Evolutionary conservation across 2,329 filamentous ascomycete genomes (phyloP).

Genomic region (Cytospora piceae): DNA sequence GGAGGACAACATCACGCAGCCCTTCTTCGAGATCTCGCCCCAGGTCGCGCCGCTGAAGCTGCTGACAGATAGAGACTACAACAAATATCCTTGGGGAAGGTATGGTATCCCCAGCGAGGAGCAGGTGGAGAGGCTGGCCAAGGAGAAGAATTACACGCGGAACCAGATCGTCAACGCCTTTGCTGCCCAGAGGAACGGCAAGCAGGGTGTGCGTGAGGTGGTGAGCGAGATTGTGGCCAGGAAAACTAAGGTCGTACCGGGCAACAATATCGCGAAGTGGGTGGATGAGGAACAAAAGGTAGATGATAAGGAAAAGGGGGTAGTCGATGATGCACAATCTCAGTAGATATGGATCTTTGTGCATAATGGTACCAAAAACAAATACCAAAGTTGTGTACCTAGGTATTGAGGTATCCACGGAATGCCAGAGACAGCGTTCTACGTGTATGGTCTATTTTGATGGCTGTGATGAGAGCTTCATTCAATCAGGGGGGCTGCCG

Average conservation of each 20-base stretch:
- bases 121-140: slow-evolving; percentile 55
- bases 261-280: slow-evolving; percentile 31
- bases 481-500: not conserved
- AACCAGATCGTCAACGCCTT: slow-evolving; percentile 67
- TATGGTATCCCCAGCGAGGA: slow-evolving; percentile 76
- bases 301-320: too few relatives aligned
- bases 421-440: not conserved
- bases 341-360: not conserved
- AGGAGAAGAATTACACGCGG: slow-evolving; percentile 45
- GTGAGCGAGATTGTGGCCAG: slow-evolving; percentile 69
- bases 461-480: not conserved
- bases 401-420: not conserved
- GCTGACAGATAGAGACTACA: slow-evolving; percentile 65
- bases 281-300: slow-evolving; percentile 45
- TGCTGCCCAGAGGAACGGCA: slow-evolving; percentile 59
- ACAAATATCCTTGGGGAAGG: slow-evolving; percentile 70
- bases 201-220: slow-evolving; percentile 71
- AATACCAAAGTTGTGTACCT: not conserved
- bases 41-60: slow-evolving; percentile 58
- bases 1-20: slow-evolving; percentile 57
- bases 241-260: slow-evolving; percentile 52
- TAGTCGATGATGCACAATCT: not conserved
- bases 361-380: not conserved
- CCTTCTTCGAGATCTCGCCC: slow-evolving; percentile 67
- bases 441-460: slow-evolving; percentile 13